A percentile compares a stretch with the other conserved stretches of the same genome.
Evolutionary conservation across 768 basidiomycete genomes (phyloP).

Genomic region (Tulasnella sp.): DNA sequence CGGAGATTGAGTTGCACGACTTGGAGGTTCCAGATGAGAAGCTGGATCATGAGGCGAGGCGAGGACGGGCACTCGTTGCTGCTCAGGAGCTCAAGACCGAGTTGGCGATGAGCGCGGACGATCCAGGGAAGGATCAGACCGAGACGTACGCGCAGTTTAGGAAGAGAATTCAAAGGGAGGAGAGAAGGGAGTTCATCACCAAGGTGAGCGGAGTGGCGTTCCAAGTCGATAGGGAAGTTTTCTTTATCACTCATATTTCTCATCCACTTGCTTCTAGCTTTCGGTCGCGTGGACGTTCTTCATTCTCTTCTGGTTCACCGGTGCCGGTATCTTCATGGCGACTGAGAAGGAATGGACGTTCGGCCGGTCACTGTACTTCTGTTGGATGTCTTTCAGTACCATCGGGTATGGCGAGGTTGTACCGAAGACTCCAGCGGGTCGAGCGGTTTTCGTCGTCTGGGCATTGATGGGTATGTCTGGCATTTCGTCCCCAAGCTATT

Average conservation of each 20-base stretch:
- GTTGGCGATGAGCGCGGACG: not conserved
- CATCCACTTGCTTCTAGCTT: constrained; percentile 21
- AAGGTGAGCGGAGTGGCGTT: constrained; percentile 30
- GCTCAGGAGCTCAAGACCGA: not conserved
- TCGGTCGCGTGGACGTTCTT: constrained; percentile 48
- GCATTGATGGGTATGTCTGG: constrained; percentile 43
- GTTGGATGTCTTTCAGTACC: constrained; percentile 51
- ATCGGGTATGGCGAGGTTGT: constrained; percentile 50
- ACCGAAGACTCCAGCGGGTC: constrained; percentile 54
- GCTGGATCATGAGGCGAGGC: not conserved
- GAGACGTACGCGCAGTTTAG: constrained; percentile 21
- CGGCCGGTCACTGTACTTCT: constrained; percentile 58
- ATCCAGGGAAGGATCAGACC: not conserved
- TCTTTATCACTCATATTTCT: not conserved
- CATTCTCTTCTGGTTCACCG: constrained; percentile 69
- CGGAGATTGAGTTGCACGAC: not conserved
- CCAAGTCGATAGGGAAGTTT: not conserved
- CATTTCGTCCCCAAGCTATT: too few relatives aligned
- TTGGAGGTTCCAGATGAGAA: not conserved
- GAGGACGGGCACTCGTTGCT: not conserved
- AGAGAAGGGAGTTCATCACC: constrained; percentile 40
- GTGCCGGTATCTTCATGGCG: constrained; percentile 52
- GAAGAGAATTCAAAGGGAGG: constrained; percentile 23
- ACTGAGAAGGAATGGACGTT: constrained; percentile 56
- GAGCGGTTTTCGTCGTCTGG: constrained; percentile 69